These are phyloP conservation scores for Pleurotus djamor DNA, from an alignment of 768 basidiomycete genomes.

Conservation along the genomic window DNA sequence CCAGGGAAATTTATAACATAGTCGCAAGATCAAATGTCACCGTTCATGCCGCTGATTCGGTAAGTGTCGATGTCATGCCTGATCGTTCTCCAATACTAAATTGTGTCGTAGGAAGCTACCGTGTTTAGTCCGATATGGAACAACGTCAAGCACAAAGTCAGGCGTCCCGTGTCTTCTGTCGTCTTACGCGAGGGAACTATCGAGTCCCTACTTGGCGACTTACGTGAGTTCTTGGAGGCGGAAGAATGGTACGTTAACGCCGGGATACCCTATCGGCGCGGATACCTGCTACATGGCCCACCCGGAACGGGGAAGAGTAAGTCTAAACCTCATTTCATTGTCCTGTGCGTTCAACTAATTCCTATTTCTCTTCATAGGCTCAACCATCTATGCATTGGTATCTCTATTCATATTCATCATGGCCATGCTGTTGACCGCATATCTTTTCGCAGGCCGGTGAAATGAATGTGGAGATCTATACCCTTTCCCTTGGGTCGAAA, in stretches of 20 bases:
- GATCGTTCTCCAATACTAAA: background rate
- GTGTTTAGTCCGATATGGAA: conserved; percentile 30
- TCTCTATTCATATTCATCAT: background rate
- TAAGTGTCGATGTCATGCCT: conserved; percentile 11
- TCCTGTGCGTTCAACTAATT: conserved; percentile 39
- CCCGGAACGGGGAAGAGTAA: conserved; percentile 62
- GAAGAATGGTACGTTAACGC: conserved; percentile 57
- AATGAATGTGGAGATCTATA: conserved; percentile 83
- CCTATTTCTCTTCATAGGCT: conserved; percentile 82
- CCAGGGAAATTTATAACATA: conserved; percentile 29
- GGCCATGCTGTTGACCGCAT: background rate
- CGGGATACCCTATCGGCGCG: conserved; percentile 57
- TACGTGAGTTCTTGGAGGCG: conserved; percentile 46
- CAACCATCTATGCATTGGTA: conserved; percentile 53
- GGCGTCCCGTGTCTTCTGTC: conserved; percentile 50
- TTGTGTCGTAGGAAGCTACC: conserved; percentile 5
- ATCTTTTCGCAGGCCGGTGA: conserved; percentile 43
- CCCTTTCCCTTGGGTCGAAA: conserved; percentile 46
- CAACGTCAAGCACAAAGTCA: conserved; percentile 43
- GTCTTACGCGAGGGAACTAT: conserved; percentile 46
- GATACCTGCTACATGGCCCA: conserved; percentile 57
- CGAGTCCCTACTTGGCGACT: conserved; percentile 45
- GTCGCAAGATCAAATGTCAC: conserved; percentile 31
- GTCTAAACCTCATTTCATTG: conserved; percentile 12
- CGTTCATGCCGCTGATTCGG: conserved; percentile 29